Percentiles rank a stretch among this genome's conserved stretches.
phyloP scores from a whole-genome alignment of 106 monocot genomes.

The Posidonia australis region DNA sequence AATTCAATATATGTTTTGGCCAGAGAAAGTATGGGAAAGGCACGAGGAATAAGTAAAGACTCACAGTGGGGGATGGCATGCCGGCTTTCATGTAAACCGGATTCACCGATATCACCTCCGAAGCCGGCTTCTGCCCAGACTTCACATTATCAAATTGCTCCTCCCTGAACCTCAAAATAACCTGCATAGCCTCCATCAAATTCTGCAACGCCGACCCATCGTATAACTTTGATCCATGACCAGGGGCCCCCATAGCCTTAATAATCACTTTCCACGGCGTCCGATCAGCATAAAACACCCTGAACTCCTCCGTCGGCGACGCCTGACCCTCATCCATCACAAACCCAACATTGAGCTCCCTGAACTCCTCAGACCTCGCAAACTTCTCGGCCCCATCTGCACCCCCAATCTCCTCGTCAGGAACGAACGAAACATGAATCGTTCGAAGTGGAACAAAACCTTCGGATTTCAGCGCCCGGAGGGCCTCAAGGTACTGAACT shows the following conservation, averaged over 20 bases:
- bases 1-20: not conserved
- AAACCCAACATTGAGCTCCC: constrained; percentile 62
- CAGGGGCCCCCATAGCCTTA: constrained; percentile 49
- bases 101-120: constrained; percentile 79
- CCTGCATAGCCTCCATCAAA: constrained; percentile 67
- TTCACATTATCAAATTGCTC: constrained; percentile 75
- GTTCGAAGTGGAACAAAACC: constrained; percentile 56
- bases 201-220: constrained; percentile 67
- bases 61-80: constrained; percentile 47
- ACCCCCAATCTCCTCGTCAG: constrained; percentile 92
- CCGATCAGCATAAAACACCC: constrained; percentile 88
- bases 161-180: constrained; percentile 50
- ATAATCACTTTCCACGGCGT: constrained; percentile 61
- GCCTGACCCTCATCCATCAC: constrained; percentile 93
- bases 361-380: constrained; percentile 52
- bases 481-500: constrained; percentile 76
- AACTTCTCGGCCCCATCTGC: constrained; percentile 47
- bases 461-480: constrained; percentile 36
- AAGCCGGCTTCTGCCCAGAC: constrained; percentile 33
- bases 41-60: constrained; percentile 1
- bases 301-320: constrained; percentile 61
- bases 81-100: constrained; percentile 74
- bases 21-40: not conserved
- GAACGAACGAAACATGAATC: constrained; percentile 72
- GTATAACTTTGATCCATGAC: constrained; percentile 71